Evolutionary conservation across 495 filamentous ascomycete species (phyloP).

Genomic region (Aspergillus sclerotiicarbonarius): DNA sequence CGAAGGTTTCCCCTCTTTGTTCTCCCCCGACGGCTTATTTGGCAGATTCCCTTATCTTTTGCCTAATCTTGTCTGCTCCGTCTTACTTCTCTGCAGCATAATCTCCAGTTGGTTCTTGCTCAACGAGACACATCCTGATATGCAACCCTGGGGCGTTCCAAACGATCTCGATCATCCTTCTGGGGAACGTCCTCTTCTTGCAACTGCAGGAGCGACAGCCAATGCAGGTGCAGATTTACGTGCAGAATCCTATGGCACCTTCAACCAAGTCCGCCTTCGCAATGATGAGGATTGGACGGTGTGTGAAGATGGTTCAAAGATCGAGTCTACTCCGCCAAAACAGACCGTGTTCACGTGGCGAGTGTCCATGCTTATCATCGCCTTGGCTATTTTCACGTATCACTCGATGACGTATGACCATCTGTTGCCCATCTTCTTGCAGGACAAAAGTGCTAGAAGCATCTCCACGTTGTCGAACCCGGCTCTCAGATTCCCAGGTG

Average conservation of each 20-base stretch:
- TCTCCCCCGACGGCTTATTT: conserved; percentile 64
- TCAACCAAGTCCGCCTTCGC: conserved; percentile 56
- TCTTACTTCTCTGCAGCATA: conserved; percentile 70
- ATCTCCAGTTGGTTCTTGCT: conserved; percentile 69
- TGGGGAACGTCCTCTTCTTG: conserved; percentile 67
- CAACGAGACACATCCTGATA: conserved; percentile 78
- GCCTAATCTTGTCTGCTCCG: conserved; percentile 75
- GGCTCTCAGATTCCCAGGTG: conserved; percentile 64
- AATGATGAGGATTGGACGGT: conserved; percentile 50
- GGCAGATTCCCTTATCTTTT: conserved; percentile 78
- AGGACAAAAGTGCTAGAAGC: conserved; percentile 55
- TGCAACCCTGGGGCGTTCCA: conserved; percentile 58
- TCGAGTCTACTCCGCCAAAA: conserved; percentile 28
- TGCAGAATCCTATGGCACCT: conserved; percentile 75
- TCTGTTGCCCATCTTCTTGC: conserved; percentile 79
- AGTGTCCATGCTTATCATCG: conserved; percentile 66
- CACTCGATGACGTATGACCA: conserved; percentile 88
- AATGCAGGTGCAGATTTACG: conserved; percentile 68
- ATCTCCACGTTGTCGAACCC: conserved; percentile 25
- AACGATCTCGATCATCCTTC: conserved; percentile 50
- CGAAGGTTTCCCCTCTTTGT: conserved; percentile 62
- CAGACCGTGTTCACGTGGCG: conserved; percentile 60
- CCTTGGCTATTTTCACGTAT: conserved; percentile 80
- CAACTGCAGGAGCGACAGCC: conserved; percentile 66
- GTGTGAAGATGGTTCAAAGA: conserved; percentile 44